Conservation (phyloP, 1,139 yeast species). For the Sugiyamaella sp. region DNA sequence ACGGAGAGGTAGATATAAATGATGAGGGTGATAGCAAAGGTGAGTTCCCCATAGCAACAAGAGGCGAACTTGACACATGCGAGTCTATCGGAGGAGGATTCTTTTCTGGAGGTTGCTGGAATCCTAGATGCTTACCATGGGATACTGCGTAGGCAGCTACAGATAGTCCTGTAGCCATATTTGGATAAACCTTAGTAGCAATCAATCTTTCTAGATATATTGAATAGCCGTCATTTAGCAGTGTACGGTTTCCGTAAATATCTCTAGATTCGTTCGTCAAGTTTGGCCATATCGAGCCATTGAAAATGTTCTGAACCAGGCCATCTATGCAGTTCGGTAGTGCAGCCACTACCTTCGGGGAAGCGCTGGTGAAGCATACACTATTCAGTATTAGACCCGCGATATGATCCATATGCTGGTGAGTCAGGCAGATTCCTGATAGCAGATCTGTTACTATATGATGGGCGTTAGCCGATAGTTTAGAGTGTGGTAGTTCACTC, state of each 20-base stretch:
- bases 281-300: slow-evolving; percentile 82
- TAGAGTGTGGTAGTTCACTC: slow-evolving; percentile 33
- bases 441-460: slow-evolving; percentile 41
- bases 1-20: slow-evolving; percentile 4
- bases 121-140: slow-evolving; percentile 30
- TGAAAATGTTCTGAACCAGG: slow-evolving; percentile 62
- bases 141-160: slow-evolving; percentile 32
- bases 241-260: slow-evolving; percentile 28
- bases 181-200: slow-evolving; percentile 16
- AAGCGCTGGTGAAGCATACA: slow-evolving; percentile 52
- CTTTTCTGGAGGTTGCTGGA: background rate
- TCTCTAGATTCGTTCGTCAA: slow-evolving; percentile 48
- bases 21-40: slow-evolving; percentile 6
- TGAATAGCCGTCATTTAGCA: slow-evolving; percentile 5
- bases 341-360: slow-evolving; percentile 56
- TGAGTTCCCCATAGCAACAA: background rate
- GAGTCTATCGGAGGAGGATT: background rate
- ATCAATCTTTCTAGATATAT: slow-evolving; percentile 31
- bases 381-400: slow-evolving; percentile 70
- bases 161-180: slow-evolving; percentile 27
- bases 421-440: slow-evolving; percentile 63
- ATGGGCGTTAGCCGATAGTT: slow-evolving; percentile 41
- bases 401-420: slow-evolving; percentile 84
- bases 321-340: slow-evolving; percentile 55
- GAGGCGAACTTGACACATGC: slow-evolving; percentile 1